Evolutionary conservation across 768 basidiomycete species (phyloP), one percentile per base, ranked within the genome.

Genomic region (Auriscalpium microsporum): DNA sequence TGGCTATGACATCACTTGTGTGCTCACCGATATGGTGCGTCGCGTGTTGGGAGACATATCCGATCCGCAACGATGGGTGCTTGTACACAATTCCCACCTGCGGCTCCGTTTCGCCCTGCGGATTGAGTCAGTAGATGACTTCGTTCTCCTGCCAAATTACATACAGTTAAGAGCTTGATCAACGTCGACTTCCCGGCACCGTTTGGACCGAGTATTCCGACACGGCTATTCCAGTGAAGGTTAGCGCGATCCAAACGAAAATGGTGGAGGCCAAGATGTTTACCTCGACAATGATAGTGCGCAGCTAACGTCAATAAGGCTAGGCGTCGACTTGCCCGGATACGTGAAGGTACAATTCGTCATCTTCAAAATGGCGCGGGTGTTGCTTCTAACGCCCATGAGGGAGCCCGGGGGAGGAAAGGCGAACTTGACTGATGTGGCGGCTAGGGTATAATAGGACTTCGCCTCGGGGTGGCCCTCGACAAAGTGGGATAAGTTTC

Each of bases 21-120:
- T 40, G 68, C 70, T 52, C 64, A 83, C 87, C 88, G 59, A 95
- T 88, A 68, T 98, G 94, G 74, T 96, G 95, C 54, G 95, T 97
- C 38, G 94, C 94, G 70, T 98, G 94, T 66, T 98, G 94, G 4
- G 95, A 94, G 59, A 98, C 93, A 70, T 97, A 97, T 51, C 93
- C 94, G 53, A 97, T 90, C 58, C 94, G 89, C 40, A 98, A 73
- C 37, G 91, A 78, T 35, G 94, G 94, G 67, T 98, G 94, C 66
- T 96, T 96, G 73, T 93, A 90, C 46, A 94, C 93, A 8, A 81
- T 79, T 35, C 94, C 94, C 68, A 89, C 83, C 70, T 98, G 94
- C 45, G 95, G 93, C 48, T 81, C 75, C 16, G 90, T 89, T 71
- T 98, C 94, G 61, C 94, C 94, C 87, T 90, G 64, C 56, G 40